A percentile compares a stretch with the other conserved stretches of the same genome.
These are phyloP conservation scores for Apiospora phragmitis DNA, from an alignment of 2,329 filamentous ascomycete species.

Conservation along the genomic window DNA sequence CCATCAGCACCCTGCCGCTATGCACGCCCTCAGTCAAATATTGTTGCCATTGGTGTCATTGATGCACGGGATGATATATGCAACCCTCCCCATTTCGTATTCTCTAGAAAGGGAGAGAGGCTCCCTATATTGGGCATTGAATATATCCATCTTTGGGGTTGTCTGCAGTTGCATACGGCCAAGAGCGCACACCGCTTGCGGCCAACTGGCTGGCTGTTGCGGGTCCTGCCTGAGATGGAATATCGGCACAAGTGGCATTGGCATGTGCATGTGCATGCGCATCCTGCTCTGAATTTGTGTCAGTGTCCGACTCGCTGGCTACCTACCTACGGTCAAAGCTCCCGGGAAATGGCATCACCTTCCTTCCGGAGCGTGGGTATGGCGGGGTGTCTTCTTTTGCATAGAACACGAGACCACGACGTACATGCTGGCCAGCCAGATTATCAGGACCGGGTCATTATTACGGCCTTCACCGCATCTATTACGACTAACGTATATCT, in stretches of 20 bases:
- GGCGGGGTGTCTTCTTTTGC: background rate
- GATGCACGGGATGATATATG: background rate
- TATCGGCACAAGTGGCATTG: background rate
- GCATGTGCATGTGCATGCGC: background rate
- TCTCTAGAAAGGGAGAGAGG: background rate
- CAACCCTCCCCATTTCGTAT: background rate
- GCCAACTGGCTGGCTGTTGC: background rate
- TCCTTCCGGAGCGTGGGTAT: background rate
- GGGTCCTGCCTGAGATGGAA: slow-evolving; percentile 1
- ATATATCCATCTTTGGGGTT: background rate
- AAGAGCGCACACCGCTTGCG: background rate
- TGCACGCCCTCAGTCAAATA: background rate
- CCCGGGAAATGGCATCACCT: background rate
- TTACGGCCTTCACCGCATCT: background rate
- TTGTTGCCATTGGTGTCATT: too few relatives aligned
- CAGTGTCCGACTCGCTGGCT: background rate
- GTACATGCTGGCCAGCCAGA: background rate
- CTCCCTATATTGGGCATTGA: background rate
- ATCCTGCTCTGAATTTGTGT: background rate
- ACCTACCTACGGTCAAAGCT: background rate
- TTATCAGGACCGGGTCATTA: background rate
- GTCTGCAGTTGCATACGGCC: background rate
- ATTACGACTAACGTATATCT: too few relatives aligned
- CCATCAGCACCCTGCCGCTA: background rate
- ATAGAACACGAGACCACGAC: background rate